Evolutionary conservation across 495 filamentous ascomycete species (phyloP).

Genomic region (Choiromyces venosus): DNA sequence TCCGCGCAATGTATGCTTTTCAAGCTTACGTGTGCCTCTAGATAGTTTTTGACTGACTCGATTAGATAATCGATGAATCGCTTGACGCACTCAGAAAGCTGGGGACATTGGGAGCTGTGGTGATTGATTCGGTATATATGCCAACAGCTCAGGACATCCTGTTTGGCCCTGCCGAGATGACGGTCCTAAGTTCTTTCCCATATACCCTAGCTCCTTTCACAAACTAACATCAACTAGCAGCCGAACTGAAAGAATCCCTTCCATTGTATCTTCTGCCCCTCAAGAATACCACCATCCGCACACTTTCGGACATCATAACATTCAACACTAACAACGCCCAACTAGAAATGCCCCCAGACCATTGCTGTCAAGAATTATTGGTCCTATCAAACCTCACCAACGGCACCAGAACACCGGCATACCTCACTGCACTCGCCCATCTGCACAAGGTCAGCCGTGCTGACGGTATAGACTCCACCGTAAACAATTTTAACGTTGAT

Average conservation of each 20-base stretch:
- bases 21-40: not conserved
- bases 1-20: not conserved
- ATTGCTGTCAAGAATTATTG: slow-evolving; percentile 38
- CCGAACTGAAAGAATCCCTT: slow-evolving; percentile 25
- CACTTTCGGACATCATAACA: slow-evolving; percentile 22
- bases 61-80: slow-evolving; percentile 22
- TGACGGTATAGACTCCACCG: slow-evolving; percentile 39
- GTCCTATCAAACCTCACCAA: slow-evolving; percentile 22
- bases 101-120: slow-evolving; percentile 19
- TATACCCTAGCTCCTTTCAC: not conserved
- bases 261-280: slow-evolving; percentile 16
- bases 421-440: slow-evolving; percentile 22
- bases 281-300: slow-evolving; percentile 17
- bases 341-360: slow-evolving; percentile 33
- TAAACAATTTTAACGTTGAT: slow-evolving; percentile 21
- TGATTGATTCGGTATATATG: slow-evolving; percentile 12
- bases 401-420: slow-evolving; percentile 12
- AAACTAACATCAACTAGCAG: slow-evolving; percentile 3
- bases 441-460: slow-evolving; percentile 20
- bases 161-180: not conserved
- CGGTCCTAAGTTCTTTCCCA: slow-evolving; percentile 5
- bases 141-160: not conserved
- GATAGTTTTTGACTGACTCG: not conserved
- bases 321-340: slow-evolving; percentile 29
- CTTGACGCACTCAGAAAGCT: slow-evolving; percentile 33